Evolutionary conservation across 768 basidiomycete species (phyloP).

Genomic region (Clitopilus passeckerianus): DNA sequence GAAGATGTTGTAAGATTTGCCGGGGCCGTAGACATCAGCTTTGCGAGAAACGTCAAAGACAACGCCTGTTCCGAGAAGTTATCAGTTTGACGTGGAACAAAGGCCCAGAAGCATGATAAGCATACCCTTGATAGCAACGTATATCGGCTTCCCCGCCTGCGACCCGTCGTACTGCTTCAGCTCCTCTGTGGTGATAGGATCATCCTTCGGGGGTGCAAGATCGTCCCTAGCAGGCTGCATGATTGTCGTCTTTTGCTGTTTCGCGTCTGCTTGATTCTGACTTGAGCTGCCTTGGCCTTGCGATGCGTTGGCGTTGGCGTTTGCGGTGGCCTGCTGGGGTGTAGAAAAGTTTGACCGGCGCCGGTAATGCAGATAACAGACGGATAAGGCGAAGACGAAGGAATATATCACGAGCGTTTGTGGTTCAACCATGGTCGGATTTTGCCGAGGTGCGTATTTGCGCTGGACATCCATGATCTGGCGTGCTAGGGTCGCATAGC

Average conservation of each 20-base stretch:
- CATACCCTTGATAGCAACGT: constrained; percentile 88
- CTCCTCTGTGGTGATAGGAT: constrained; percentile 68
- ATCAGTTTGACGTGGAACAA: background rate
- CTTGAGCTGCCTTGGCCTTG: constrained; percentile 19
- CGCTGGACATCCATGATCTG: background rate
- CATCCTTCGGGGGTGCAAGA: constrained; percentile 68
- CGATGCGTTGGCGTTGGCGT: constrained; percentile 8
- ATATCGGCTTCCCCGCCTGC: constrained; percentile 65
- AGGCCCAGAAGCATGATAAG: background rate
- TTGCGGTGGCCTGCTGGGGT: constrained; percentile 4
- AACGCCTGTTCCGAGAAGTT: constrained; percentile 45
- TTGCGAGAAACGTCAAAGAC: constrained; percentile 90
- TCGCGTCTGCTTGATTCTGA: background rate
- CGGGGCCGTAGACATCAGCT: constrained; percentile 83
- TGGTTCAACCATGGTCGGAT: constrained; percentile 14
- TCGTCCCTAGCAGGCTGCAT: constrained; percentile 66
- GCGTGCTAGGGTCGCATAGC: background rate
- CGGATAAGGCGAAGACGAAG: constrained; percentile 20
- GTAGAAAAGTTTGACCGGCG: background rate
- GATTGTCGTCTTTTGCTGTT: constrained; percentile 44
- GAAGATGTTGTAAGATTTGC: constrained; percentile 76
- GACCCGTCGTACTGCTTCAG: constrained; percentile 71
- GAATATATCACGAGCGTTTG: constrained; percentile 18
- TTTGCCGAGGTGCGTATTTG: constrained; percentile 6
- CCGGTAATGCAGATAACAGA: constrained; percentile 18